phyloP scores from a whole-genome alignment of 2,329 filamentous ascomycete genomes.

The Paradendryphiella salina region DNA sequence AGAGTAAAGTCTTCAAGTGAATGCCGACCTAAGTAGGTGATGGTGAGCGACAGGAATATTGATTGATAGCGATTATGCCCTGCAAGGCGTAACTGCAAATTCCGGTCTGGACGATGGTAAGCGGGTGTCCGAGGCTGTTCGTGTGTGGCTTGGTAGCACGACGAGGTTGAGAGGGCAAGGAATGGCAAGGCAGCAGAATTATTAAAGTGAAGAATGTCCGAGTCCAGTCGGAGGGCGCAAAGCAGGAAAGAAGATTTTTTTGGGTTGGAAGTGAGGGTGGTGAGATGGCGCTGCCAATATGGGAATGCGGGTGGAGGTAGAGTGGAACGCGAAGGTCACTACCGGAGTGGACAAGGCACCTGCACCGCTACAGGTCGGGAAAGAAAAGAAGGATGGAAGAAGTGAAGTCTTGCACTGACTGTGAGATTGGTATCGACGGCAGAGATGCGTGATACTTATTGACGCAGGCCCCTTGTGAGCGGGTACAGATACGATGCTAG shows the following conservation, averaged over 20 bases:
- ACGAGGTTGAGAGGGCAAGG: conserved; percentile 30
- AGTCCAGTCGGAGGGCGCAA: conserved; percentile 23
- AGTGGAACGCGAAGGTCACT: conserved; percentile 28
- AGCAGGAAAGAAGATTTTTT: conserved; percentile 21
- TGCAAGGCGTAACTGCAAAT: conserved; percentile 32
- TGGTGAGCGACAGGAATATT: conserved; percentile 6
- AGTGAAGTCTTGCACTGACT: conserved; percentile 39
- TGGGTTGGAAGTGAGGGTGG: conserved; percentile 22
- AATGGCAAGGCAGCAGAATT: conserved; percentile 26
- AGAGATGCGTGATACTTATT: conserved; percentile 40
- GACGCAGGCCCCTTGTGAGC: conserved; percentile 18
- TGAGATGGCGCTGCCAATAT: conserved; percentile 37
- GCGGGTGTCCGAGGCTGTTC: conserved; percentile 40
- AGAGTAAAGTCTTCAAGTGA: conserved; percentile 25
- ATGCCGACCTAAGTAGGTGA: conserved; percentile 12
- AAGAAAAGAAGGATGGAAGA: conserved; percentile 30
- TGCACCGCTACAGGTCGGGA: conserved; percentile 35
- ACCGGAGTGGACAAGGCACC: conserved; percentile 31
- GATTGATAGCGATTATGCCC: conserved; percentile 31
- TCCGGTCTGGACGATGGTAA: conserved; percentile 43
- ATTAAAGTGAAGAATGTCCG: conserved; percentile 37
- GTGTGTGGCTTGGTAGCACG: conserved; percentile 36
- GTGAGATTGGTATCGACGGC: conserved; percentile 31
- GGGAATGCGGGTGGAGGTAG: conserved; percentile 25
- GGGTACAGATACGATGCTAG: conserved; percentile 20